Evolutionary conservation across 2,329 filamentous ascomycete species (phyloP).

Genomic region (Ophiocordyceps unilateralis): DNA sequence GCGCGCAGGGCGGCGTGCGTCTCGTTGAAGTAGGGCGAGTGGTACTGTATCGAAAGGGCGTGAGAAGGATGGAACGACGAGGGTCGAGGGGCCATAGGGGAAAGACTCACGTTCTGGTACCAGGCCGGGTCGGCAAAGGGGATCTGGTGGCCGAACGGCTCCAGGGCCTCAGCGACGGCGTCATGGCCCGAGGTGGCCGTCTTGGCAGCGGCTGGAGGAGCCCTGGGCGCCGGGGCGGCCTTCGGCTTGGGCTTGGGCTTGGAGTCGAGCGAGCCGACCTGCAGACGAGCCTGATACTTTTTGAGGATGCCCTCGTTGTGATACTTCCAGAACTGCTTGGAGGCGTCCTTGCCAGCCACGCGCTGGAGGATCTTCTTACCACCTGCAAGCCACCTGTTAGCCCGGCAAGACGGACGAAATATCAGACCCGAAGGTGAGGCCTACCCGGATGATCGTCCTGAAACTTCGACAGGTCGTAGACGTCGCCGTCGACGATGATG

Average conservation of each 20-base stretch:
- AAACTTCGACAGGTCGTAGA: constrained; percentile 86
- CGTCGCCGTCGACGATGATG: constrained; percentile 86
- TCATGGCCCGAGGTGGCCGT: constrained; percentile 16
- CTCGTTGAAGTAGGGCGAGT: constrained; percentile 94
- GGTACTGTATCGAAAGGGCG: constrained; percentile 43
- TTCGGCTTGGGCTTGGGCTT: constrained; percentile 55
- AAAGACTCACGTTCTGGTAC: constrained; percentile 68
- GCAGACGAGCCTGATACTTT: constrained; percentile 63
- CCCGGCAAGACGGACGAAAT: no score
- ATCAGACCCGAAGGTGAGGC: no score
- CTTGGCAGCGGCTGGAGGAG: constrained; percentile 11
- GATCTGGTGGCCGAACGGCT: constrained; percentile 71
- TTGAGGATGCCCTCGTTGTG: constrained; percentile 79
- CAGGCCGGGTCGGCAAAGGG: constrained; percentile 86
- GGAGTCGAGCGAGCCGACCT: constrained; percentile 73
- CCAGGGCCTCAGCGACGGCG: constrained; percentile 51
- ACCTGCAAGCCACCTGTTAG: constrained; percentile 16
- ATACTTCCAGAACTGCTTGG: constrained; percentile 54
- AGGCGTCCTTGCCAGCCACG: constrained; percentile 48
- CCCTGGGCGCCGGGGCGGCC: constrained; percentile 24
- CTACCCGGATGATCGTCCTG: constrained; percentile 71
- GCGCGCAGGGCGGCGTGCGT: constrained; percentile 78
- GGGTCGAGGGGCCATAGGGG: neutral
- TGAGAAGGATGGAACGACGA: neutral
- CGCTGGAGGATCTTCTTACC: constrained; percentile 49